These are phyloP conservation scores for Bocquillonia castaneifolia DNA, from an alignment of 441 rosid species.

Conservation along the genomic window DNA sequence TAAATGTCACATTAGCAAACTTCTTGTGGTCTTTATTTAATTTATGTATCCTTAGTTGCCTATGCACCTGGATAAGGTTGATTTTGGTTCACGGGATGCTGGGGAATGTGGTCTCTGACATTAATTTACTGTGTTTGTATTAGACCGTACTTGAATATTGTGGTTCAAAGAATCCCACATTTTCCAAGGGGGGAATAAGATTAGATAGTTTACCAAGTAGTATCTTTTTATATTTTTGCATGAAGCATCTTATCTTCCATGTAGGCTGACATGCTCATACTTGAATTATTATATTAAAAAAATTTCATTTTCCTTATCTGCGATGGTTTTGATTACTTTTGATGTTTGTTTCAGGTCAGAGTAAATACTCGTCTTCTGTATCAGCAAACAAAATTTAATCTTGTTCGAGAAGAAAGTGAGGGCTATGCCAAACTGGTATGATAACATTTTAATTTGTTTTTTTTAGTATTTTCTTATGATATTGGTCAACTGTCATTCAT, in stretches of 20 bases:
- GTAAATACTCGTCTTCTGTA: conserved; percentile 98
- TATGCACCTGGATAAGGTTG: neutral
- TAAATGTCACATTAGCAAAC: neutral
- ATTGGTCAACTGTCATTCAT: neutral
- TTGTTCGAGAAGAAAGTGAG: conserved; percentile 98
- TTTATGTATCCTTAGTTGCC: neutral
- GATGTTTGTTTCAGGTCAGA: conserved; percentile 70
- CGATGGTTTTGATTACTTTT: conserved; percentile 14
- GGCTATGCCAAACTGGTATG: conserved; percentile 99
- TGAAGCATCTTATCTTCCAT: neutral
- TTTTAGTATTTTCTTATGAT: neutral
- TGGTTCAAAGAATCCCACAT: neutral
- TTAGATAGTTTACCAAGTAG: neutral
- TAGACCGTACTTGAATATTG: neutral
- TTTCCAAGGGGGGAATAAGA: neutral
- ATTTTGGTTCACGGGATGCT: neutral
- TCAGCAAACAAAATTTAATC: conserved; percentile 98
- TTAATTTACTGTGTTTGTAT: neutral
- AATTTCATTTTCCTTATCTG: neutral
- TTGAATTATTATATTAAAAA: neutral
- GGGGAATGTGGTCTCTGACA: neutral
- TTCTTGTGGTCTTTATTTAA: neutral
- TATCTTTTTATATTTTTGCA: neutral
- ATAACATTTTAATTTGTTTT: conserved; percentile 11
- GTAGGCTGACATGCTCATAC: neutral